Conservation (phyloP, 257 asterid genomes). For the Lantana camara region DNA sequence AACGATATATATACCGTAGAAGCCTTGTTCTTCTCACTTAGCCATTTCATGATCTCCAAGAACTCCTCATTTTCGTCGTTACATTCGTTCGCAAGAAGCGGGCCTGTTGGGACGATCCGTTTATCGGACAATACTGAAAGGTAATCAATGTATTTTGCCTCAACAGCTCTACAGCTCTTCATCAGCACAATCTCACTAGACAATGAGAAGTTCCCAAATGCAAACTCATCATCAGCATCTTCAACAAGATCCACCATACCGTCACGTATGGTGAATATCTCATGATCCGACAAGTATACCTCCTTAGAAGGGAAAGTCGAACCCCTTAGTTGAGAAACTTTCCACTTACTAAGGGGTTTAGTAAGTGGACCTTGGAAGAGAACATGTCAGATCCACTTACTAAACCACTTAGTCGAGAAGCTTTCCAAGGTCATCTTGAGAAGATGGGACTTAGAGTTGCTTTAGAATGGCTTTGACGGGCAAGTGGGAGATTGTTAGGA, state of each 20-base stretch:
- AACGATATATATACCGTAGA: slow-evolving; percentile 40
- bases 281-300: slow-evolving; percentile 18
- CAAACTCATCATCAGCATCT: slow-evolving; percentile 26
- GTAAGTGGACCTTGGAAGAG: no score
- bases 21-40: slow-evolving; percentile 17
- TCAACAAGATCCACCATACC: neutral
- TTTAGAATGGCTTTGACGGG: no score
- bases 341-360: no score
- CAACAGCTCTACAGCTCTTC: slow-evolving; percentile 28
- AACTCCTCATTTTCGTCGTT: slow-evolving; percentile 1
- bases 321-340: no score
- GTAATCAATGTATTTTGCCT: slow-evolving; percentile 35
- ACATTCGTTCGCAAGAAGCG: slow-evolving; percentile 23
- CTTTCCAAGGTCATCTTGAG: no score
- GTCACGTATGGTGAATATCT: neutral
- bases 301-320: slow-evolving; percentile 32
- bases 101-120: slow-evolving; percentile 31
- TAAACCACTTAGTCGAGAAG: no score
- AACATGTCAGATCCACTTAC: no score
- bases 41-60: slow-evolving; percentile 34
- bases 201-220: slow-evolving; percentile 9
- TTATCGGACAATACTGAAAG: slow-evolving; percentile 34
- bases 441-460: no score
- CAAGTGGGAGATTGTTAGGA: no score
- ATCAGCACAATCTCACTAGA: slow-evolving; percentile 31